Base-by-base conservation (phyloP, 176 grass and related monocot genomes). In the Canna indica region DNA sequence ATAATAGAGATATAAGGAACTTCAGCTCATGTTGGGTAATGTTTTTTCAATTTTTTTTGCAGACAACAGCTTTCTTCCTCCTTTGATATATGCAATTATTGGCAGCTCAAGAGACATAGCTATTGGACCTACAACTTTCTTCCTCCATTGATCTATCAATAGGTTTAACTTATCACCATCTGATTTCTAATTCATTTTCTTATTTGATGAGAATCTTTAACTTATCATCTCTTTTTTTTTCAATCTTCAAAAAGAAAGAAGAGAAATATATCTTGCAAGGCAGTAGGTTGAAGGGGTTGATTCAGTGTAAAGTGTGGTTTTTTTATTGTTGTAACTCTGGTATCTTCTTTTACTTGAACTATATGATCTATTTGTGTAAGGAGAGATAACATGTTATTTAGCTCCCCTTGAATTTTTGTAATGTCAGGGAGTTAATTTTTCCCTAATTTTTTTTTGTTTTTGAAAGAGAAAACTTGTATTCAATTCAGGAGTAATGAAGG, bases 281-380 rank as follows among this genome's bases (percentile, higher is more conserved):
- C 94, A 93, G 57, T 86, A 99, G 76, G 89, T 92, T 77, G 94
- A 93, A 85, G 94, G 82, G 80, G 83, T 77, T 7, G 89, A 99
- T 75, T 86, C 84, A 0, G 68, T 99, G 94, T 93, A 90, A 87
- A 90, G 76, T 84, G 59, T 65, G 61, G 26, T 30, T 70, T 18
- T 4, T 66, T 66, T 33, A 28, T 25, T 27, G 35, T 26, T 27
- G 9, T 42, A 44, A 27, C 36, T 12, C n/a, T 24, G 26, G 14
- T 20, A 48, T 50, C 25, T 70, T 18, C 26, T 46, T 18, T 10
- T 48, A 31, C 14, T 32, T 32, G 39, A 32, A 30, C 20, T 50
- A 41, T 50, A 17, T 48, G 44, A 39, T 70, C 26, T 12, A 32
- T 50, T n/a, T 25, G 20, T 31, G 45, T 20, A 47, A 31, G 68